Conservation (phyloP, 2,329 filamentous ascomycete species). For the Fusarium praegraminearum region DNA sequence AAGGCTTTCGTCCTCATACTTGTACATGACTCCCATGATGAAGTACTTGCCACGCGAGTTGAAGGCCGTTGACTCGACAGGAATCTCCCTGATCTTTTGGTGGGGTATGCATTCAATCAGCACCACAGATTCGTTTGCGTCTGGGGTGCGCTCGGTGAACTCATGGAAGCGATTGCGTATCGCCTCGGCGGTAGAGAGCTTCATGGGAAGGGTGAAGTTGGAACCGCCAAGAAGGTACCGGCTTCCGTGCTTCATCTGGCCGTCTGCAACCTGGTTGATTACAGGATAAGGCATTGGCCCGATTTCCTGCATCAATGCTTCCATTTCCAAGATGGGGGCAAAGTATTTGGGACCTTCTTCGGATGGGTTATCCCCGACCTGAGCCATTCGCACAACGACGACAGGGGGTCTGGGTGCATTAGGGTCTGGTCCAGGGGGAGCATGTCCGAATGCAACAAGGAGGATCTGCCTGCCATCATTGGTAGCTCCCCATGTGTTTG, state of each 20-base stretch:
- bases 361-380: conserved; percentile 37
- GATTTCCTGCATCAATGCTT: conserved; percentile 53
- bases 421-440: conserved; percentile 39
- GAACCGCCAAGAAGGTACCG: conserved; percentile 57
- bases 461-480: conserved; percentile 44
- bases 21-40: conserved; percentile 37
- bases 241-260: conserved; percentile 52
- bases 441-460: conserved; percentile 31
- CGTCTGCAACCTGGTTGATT: conserved; percentile 56
- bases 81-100: conserved; percentile 23
- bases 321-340: conserved; percentile 53
- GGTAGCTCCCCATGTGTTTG: conserved; percentile 47
- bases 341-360: conserved; percentile 48
- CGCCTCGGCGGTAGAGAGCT: conserved; percentile 39
- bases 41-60: conserved; percentile 45
- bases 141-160: conserved; percentile 33
- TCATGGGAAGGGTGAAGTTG: conserved; percentile 57
- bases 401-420: conserved; percentile 35
- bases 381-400: conserved; percentile 33
- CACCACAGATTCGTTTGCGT: conserved; percentile 26
- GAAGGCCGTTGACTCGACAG: conserved; percentile 40
- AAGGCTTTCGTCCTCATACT: conserved; percentile 30
- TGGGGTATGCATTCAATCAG: conserved; percentile 41
- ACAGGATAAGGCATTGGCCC: conserved; percentile 56
- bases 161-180: conserved; percentile 34